Percentiles rank a stretch among this genome's conserved stretches.
phyloP scores from a whole-genome alignment of 805 yeast genomes.

The Saturnispora besseyi region DNA sequence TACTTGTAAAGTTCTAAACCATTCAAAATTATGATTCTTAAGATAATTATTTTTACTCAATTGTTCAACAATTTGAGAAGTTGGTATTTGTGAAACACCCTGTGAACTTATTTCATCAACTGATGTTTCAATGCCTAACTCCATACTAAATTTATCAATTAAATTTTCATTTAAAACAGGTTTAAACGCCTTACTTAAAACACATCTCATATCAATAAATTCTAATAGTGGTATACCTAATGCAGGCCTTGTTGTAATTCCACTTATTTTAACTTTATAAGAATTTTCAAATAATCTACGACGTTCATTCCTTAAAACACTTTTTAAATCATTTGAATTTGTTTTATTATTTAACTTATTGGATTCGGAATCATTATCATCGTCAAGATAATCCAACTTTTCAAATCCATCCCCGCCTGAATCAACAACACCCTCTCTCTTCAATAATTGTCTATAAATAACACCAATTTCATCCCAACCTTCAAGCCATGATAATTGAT shows the following conservation, averaged over 20 bases:
- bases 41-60: slow-evolving; percentile 25
- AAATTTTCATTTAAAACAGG: slow-evolving; percentile 30
- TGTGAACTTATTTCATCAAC: slow-evolving; percentile 1
- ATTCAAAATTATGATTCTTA: slow-evolving; percentile 26
- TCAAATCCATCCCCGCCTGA: slow-evolving; percentile 13
- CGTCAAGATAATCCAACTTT: slow-evolving; percentile 14
- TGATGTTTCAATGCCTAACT: slow-evolving; percentile 25
- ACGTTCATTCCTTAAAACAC: slow-evolving; percentile 20
- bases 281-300: slow-evolving; percentile 24
- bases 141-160: slow-evolving; percentile 29
- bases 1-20: slow-evolving; percentile 22
- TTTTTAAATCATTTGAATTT: slow-evolving; percentile 16
- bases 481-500: slow-evolving; percentile 61
- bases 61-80: slow-evolving; percentile 16
- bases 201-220: slow-evolving; percentile 40
- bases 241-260: slow-evolving; percentile 37
- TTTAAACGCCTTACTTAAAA: slow-evolving; percentile 34
- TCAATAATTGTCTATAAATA: slow-evolving; percentile 23
- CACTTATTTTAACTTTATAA: slow-evolving; percentile 26
- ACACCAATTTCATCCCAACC: slow-evolving; percentile 57
- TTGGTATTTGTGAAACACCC: not conserved
- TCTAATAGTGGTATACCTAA: slow-evolving; percentile 50
- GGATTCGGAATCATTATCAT: slow-evolving; percentile 11
- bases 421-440: slow-evolving; percentile 13
- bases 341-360: slow-evolving; percentile 7